Conservation (phyloP, 352 stramenopile species). For the Globisporangium nagaii region DNA sequence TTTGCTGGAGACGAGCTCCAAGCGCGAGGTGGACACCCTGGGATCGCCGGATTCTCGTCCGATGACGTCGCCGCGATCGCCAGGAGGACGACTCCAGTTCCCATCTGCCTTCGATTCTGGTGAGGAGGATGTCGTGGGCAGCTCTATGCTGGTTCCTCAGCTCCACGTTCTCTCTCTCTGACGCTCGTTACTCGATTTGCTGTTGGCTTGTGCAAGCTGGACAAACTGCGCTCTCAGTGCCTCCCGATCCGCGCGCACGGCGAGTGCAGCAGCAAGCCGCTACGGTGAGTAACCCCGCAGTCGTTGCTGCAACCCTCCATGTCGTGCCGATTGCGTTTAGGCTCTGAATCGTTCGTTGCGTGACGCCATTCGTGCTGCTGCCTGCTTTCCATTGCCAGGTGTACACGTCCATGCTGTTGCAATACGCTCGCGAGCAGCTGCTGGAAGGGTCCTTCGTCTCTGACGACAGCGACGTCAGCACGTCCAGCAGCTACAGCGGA, state of each 20-base stretch:
- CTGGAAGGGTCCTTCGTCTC: constrained; percentile 18
- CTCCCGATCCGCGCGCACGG: constrained; percentile 20
- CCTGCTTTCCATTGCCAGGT: constrained; percentile 5
- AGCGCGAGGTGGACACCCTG: constrained; percentile 1
- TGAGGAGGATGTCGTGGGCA: not conserved
- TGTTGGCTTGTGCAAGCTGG: too few relatives aligned
- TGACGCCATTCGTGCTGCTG: too few relatives aligned
- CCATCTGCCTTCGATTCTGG: constrained; percentile 26
- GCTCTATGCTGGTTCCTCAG: not conserved
- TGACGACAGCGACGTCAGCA: not conserved
- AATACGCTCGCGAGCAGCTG: constrained; percentile 26
- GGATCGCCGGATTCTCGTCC: constrained; percentile 5
- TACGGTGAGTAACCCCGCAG: constrained; percentile 1
- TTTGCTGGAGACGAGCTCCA: constrained; percentile 6
- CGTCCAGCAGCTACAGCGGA: constrained; percentile 1
- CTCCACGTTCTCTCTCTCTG: not conserved
- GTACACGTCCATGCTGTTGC: constrained; percentile 27
- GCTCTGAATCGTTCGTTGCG: too few relatives aligned
- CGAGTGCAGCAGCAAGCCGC: constrained; percentile 15
- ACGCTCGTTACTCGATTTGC: not conserved
- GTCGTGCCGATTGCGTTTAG: too few relatives aligned
- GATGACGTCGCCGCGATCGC: constrained; percentile 12
- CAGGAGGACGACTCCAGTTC: constrained; percentile 11
- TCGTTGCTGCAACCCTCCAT: too few relatives aligned
- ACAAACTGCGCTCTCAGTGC: constrained; percentile 20